Percentiles rank a stretch among this genome's conserved stretches.
These are phyloP conservation scores for Lactarius tabidus DNA, from an alignment of 768 basidiomycete species.

Conservation along the genomic window DNA sequence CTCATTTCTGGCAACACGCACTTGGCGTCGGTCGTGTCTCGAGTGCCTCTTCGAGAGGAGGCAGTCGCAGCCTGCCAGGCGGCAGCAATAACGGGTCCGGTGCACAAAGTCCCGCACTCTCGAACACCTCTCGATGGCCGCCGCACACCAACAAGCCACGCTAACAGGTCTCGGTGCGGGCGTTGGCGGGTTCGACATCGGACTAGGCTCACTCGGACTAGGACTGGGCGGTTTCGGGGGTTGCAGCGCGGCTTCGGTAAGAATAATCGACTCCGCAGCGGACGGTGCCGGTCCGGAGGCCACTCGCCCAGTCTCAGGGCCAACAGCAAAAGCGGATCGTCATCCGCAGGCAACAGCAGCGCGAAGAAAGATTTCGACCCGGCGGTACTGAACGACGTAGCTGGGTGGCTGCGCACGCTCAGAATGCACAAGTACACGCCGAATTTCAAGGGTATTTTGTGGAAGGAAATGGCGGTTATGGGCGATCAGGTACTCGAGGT, in stretches of 20 bases:
- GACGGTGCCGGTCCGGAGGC: slow-evolving; percentile 41
- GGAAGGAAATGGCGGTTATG: slow-evolving; percentile 94
- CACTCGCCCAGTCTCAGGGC: slow-evolving; percentile 42
- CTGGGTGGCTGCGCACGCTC: slow-evolving; percentile 90
- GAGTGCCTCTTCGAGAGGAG: slow-evolving; percentile 34
- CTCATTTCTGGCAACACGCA: slow-evolving; percentile 37
- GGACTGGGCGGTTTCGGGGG: slow-evolving; percentile 18
- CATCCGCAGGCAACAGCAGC: slow-evolving; percentile 29
- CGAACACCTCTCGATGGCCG: slow-evolving; percentile 36
- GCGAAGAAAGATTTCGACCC: slow-evolving; percentile 86
- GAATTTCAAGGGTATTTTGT: slow-evolving; percentile 86
- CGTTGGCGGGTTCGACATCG: slow-evolving; percentile 43
- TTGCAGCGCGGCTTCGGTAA: slow-evolving; percentile 30
- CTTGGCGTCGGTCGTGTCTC: slow-evolving; percentile 17
- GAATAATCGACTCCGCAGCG: no score
- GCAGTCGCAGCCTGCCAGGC: slow-evolving; percentile 36
- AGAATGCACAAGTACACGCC: slow-evolving; percentile 98
- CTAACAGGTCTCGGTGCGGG: slow-evolving; percentile 40
- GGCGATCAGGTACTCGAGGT: slow-evolving; percentile 85
- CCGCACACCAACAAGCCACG: slow-evolving; percentile 31
- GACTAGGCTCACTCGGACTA: slow-evolving; percentile 45
- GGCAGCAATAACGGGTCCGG: slow-evolving; percentile 48
- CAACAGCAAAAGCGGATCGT: slow-evolving; percentile 1
- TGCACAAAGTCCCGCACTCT: slow-evolving; percentile 60
- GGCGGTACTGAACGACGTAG: slow-evolving; percentile 78